Evolutionary conservation across 306 rosid genomes (phyloP), one percentile per base, ranked within the genome.

Genomic region (Pterocarpus santalinus): DNA sequence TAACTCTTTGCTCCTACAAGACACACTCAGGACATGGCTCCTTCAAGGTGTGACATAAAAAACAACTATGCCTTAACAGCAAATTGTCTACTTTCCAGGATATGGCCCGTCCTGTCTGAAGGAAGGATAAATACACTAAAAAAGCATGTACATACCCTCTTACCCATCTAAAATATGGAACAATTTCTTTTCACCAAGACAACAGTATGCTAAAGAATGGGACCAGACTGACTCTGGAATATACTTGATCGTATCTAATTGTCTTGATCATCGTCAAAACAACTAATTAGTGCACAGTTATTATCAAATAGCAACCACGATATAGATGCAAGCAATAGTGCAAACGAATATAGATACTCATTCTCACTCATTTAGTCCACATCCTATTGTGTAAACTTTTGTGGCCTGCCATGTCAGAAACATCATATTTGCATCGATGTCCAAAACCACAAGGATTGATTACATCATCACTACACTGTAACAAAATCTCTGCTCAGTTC

Each of bases 1-100:
- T 17, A 65, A 32, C 16, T 28, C 44, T 44, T 69, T 49, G 51
- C 57, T 47, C 73, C 66, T 34, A 68, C 60, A 43, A 39, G 73
- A 69, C 60, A 44, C n/a, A 77, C 41, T 51, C 41, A 69, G 35
- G 58, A 38, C 51, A 30, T 47, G 78, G 43, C 17, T 38, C 69
- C 49, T 16, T 62, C 49, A 63, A 52, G 52, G 63, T 4, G 53
- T 14, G 28, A 68, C 41, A 36, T 3, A 52, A n/a, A 52, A 52
- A 13, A 52, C n/a, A 47, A 47, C 53, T 47, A 47, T 2, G 14
- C 53, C 8, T 8, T 22, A 22, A 22, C 28, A 22, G 28, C 28
- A 22, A 22, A 22, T 22, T 22, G 28, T 22, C 28, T 22, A 22
- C 28, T 22, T 22, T 22, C 28, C 28, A 22, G 28, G 28, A 22